Evolutionary conservation across 1,284 basidiomycete genomes (phyloP).

Genomic region (Malassezia furfur): DNA sequence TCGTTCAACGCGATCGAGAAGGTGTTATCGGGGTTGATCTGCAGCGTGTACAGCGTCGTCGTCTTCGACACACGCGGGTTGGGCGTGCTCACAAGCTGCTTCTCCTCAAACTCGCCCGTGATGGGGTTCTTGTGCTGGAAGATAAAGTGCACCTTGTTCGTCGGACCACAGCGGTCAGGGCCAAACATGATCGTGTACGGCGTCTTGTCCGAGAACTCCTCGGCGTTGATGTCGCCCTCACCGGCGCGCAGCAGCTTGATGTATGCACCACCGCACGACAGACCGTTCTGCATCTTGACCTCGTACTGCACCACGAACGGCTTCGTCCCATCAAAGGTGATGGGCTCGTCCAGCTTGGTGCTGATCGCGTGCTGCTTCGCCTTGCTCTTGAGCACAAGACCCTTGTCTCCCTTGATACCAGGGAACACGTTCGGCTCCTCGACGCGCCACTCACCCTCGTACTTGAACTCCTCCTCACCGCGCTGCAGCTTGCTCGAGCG

Average conservation of each 20-base stretch:
- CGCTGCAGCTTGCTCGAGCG: slow-evolving; percentile 75
- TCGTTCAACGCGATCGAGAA: slow-evolving; percentile 89
- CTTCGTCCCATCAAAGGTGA: slow-evolving; percentile 69
- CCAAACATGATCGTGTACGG: slow-evolving; percentile 49
- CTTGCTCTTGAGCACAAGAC: slow-evolving; percentile 59
- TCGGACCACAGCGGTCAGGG: slow-evolving; percentile 45
- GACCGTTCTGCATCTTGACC: slow-evolving; percentile 90
- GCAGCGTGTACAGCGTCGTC: slow-evolving; percentile 48
- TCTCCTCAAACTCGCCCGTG: slow-evolving; percentile 70
- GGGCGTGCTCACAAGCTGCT: slow-evolving; percentile 77
- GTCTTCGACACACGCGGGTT: slow-evolving; percentile 55
- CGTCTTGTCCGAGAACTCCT: slow-evolving; percentile 46
- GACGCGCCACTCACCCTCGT: slow-evolving; percentile 93
- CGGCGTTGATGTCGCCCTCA: slow-evolving; percentile 40
- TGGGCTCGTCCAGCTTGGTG: slow-evolving; percentile 67
- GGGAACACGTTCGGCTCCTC: slow-evolving; percentile 72
- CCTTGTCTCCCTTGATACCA: slow-evolving; percentile 49
- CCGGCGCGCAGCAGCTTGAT: slow-evolving; percentile 72
- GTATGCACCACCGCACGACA: slow-evolving; percentile 98
- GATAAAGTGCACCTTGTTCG: slow-evolving; percentile 48
- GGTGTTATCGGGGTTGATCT: slow-evolving; percentile 86
- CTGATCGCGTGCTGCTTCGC: slow-evolving; percentile 96
- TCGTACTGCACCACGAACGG: slow-evolving; percentile 96
- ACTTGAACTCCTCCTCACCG: slow-evolving; percentile 59
- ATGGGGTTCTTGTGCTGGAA: slow-evolving; percentile 47